Percentiles rank a stretch among this genome's conserved stretches.
Evolutionary conservation across 306 rosid species (phyloP).

Genomic region (Fagus crenata): DNA sequence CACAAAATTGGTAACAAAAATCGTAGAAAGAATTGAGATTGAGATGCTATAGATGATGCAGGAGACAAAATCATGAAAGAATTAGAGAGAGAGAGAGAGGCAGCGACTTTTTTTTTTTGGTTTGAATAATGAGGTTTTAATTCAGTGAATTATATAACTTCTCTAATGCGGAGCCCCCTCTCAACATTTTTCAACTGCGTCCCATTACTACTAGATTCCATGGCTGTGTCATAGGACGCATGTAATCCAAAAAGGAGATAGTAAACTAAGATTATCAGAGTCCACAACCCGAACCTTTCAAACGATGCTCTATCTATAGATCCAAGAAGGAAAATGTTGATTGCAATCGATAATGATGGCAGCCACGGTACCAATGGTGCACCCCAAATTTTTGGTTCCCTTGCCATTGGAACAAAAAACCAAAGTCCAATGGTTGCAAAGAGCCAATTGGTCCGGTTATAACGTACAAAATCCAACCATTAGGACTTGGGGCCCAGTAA

Average conservation of each 20-base stretch:
- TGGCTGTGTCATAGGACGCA: constrained; percentile 49
- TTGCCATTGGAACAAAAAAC: constrained; percentile 53
- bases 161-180: too few species aligned
- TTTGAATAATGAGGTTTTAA: too few species aligned
- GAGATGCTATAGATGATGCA: too few species aligned
- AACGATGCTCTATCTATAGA: constrained; percentile 62
- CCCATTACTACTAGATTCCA: too few species aligned
- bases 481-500: constrained; percentile 37
- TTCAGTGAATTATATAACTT: too few species aligned
- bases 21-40: too few species aligned
- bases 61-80: too few species aligned
- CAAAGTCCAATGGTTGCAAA: constrained; percentile 52
- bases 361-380: constrained; percentile 71
- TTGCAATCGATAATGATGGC: constrained; percentile 60
- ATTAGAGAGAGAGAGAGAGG: too few species aligned
- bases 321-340: constrained; percentile 75
- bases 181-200: neutral
- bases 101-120: too few species aligned
- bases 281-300: constrained; percentile 58
- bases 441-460: constrained; percentile 46
- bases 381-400: constrained; percentile 66
- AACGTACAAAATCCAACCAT: constrained; percentile 45
- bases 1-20: too few species aligned
- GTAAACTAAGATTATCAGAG: constrained; percentile 41
- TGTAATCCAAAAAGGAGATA: constrained; percentile 62